Conservation (phyloP, 2,329 filamentous ascomycete species). For the Trichoderma sp. region DNA sequence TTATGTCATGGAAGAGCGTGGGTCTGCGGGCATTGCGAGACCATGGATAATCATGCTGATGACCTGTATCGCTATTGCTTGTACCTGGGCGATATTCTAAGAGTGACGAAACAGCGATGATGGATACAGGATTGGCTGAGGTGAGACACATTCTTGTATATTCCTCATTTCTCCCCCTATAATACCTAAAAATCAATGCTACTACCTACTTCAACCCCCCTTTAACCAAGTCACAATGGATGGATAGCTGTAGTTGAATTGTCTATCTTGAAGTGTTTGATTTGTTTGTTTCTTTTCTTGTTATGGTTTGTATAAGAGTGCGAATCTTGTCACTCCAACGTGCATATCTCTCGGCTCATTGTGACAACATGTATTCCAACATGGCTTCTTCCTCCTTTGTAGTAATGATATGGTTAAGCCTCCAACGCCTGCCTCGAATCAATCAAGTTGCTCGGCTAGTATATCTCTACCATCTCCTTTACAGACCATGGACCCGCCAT, state of each 20-base stretch:
- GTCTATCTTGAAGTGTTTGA: neutral
- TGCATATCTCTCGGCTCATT: neutral
- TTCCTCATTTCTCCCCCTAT: neutral
- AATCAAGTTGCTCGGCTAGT: neutral
- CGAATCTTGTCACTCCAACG: neutral
- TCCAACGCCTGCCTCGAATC: constrained; percentile 12
- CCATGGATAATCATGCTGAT: constrained; percentile 21
- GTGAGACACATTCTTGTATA: neutral
- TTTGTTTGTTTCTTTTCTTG: neutral
- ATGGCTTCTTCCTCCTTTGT: neutral
- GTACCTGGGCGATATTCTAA: neutral
- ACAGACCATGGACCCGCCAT: neutral
- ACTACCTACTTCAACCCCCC: neutral
- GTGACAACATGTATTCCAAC: constrained; percentile 4
- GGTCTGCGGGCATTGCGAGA: constrained; percentile 24
- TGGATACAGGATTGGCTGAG: neutral
- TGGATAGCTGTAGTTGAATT: neutral
- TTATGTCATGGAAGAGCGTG: constrained; percentile 35
- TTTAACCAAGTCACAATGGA: neutral
- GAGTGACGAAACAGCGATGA: neutral
- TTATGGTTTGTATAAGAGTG: neutral
- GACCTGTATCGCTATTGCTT: neutral
- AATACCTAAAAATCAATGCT: neutral
- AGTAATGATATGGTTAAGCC: neutral
- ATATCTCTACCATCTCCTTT: neutral